phyloP scores from a whole-genome alignment of 495 filamentous ascomycete genomes.

The Symbiotaphrina buchneri region DNA sequence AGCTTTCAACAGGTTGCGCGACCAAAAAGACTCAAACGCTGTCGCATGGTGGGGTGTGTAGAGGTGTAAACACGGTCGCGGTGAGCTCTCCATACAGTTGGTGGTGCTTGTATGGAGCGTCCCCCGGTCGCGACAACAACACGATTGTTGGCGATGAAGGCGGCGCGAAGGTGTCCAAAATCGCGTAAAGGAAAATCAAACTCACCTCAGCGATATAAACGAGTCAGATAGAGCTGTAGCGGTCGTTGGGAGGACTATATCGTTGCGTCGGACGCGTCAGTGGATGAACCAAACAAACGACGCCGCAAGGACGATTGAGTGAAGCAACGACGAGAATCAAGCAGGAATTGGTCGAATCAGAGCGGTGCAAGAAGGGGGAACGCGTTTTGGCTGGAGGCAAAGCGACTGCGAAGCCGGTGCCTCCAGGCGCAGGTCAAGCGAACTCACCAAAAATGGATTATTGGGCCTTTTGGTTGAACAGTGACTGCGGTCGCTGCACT shows the following conservation, averaged over 20 bases:
- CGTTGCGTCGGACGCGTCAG: constrained; percentile 2
- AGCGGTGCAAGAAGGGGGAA: background rate
- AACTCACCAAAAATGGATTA: too few species aligned
- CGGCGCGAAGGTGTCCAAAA: constrained; percentile 1
- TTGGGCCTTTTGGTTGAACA: too few species aligned
- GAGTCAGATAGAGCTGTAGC: constrained; percentile 1
- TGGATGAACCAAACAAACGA: constrained; percentile 6
- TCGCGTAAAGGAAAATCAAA: constrained; percentile 1
- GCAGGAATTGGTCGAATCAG: background rate
- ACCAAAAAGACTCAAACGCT: background rate
- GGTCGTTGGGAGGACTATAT: background rate
- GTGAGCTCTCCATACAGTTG: too few species aligned
- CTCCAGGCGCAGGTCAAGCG: too few species aligned
- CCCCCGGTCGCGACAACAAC: constrained; percentile 4
- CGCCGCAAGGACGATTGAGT: constrained; percentile 1
- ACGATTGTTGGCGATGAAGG: constrained; percentile 1
- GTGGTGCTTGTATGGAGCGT: constrained; percentile 4
- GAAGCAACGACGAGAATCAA: constrained; percentile 3
- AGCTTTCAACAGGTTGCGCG: background rate
- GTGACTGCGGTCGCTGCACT: too few species aligned
- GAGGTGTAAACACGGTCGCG: background rate
- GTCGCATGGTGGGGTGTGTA: background rate
- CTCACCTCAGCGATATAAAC: constrained; percentile 3
- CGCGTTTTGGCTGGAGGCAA: constrained; percentile 3
- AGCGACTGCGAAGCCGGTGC: too few species aligned